Evolutionary conservation across 2,329 filamentous ascomycete genomes (phyloP).

Genomic region (Aspergillus sp.): DNA sequence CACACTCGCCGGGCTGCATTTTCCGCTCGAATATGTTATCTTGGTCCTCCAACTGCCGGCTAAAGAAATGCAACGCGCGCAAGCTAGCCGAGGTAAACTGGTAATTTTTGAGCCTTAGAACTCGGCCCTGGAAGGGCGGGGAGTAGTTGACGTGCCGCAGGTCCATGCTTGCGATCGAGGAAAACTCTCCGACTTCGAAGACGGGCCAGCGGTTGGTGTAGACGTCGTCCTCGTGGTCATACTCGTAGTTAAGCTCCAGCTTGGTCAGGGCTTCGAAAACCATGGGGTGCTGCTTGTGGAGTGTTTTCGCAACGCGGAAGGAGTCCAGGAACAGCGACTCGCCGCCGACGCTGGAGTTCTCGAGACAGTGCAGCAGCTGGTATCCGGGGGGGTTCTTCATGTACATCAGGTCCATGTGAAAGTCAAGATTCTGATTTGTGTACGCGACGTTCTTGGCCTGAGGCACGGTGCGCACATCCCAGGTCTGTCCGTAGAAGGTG

Average conservation of each 20-base stretch:
- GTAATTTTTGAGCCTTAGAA: conserved; percentile 20
- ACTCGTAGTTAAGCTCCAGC: conserved; percentile 61
- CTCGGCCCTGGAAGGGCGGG: conserved; percentile 71
- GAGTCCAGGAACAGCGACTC: conserved; percentile 84
- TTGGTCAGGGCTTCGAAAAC: conserved; percentile 40
- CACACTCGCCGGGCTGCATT: conserved; percentile 79
- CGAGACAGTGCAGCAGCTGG: conserved; percentile 85
- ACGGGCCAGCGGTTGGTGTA: conserved; percentile 63
- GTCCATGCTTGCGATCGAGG: conserved; percentile 11
- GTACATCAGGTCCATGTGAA: conserved; percentile 94
- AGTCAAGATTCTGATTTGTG: conserved; percentile 74
- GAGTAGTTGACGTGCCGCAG: conserved; percentile 64
- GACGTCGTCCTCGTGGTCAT: conserved; percentile 63
- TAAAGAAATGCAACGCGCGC: conserved; percentile 59
- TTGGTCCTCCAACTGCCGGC: conserved; percentile 56
- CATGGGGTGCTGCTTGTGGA: conserved; percentile 13
- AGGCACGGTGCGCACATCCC: conserved; percentile 81
- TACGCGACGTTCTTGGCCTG: conserved; percentile 90
- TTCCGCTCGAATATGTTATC: conserved; percentile 67
- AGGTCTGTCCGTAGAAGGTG: conserved; percentile 88
- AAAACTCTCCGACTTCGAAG: conserved; percentile 38
- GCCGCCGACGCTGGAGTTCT: conserved; percentile 76
- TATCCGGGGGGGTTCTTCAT: conserved; percentile 74
- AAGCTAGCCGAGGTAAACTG: conserved; percentile 25
- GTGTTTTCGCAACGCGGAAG: conserved; percentile 55